Base-by-base conservation (phyloP, 2,329 filamentous ascomycete genomes). In the Tolypocladium pustulatum region DNA sequence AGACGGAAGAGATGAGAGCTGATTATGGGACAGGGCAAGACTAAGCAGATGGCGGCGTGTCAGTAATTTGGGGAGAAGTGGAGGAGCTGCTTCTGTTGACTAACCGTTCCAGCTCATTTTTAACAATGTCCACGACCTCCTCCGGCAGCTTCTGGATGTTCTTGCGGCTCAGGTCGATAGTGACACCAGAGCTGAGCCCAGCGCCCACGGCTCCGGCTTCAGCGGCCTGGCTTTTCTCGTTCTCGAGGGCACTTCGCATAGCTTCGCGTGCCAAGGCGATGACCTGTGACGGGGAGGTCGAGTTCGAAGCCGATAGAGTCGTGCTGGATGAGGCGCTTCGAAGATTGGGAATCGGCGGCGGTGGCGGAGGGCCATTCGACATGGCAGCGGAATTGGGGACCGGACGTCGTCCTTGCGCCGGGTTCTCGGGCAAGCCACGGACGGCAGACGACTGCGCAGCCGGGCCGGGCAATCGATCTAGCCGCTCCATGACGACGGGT, bases 1-100 rank as follows among this genome's bases (percentile, higher is more conserved):
- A 30, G 77, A 68, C 7, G 89, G 89, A 54, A 93, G 82, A n/a
- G 81, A 79, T 37, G 83, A 79, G 60, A 91, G 78, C 64, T 84
- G 85, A 71, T 92, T 92, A 74, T 92, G 89, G n/a, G 89, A 91
- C 63, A 93, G 77, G 55, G 89, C 89, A 57, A 93, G 82, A 65
- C 89, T 91, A 68, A 17, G 57, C 54, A 58, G 60, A 30, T 54
- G 53, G 56, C 58, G 17, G 59, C 57, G 51, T 40, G 51, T 62
- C 66, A 62, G 64, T 63, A 43, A 58, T 30, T 25, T 32, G n/a
- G 56, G 49, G 38, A 37, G 38, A 46, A 56, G 38, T 36, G 12
- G 15, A 43, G 32, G 38, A 52, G 41, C 55, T 53, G 58, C 46
- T 40, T 36, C 58, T 54, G 52, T 37, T 4, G 53, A 73, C 77